Percentiles rank a stretch among this genome's conserved stretches.
Conservation (phyloP, 768 basidiomycete genomes). For the Boletus coccyginus region DNA sequence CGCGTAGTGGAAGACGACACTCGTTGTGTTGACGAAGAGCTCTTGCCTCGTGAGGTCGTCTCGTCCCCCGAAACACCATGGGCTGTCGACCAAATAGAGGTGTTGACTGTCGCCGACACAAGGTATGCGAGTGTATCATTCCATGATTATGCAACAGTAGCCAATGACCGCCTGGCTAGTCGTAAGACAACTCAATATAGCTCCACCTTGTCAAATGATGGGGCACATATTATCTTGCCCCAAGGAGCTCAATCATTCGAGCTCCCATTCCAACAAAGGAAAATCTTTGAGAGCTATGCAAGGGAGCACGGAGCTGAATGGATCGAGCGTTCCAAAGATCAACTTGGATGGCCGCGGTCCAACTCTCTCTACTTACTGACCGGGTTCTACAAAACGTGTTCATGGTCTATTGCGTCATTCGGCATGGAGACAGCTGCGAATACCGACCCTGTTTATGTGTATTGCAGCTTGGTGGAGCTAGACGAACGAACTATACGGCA, state of each 20-base stretch:
- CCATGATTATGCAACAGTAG: not conserved
- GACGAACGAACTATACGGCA: not conserved
- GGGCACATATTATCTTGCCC: not conserved
- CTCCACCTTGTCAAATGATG: not conserved
- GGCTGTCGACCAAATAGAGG: not conserved
- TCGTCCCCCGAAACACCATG: not conserved
- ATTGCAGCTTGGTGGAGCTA: not conserved
- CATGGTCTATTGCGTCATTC: not conserved
- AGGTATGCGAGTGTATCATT: too few species aligned
- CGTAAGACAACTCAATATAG: not conserved
- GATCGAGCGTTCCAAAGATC: not conserved
- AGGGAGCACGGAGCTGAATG: not conserved
- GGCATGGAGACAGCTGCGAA: not conserved
- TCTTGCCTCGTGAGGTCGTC: not conserved
- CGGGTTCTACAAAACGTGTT: not conserved
- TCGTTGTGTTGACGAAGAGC: not conserved
- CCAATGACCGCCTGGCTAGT: not conserved
- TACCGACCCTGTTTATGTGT: not conserved
- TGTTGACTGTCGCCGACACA: not conserved
- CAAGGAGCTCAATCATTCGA: not conserved
- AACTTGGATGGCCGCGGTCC: not conserved
- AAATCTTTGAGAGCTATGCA: not conserved
- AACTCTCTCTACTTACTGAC: not conserved
- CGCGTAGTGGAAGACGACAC: not conserved
- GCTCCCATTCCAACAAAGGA: not conserved